Evolutionary conservation across 2,329 filamentous ascomycete genomes (phyloP).

Genomic region (Sporothrix mexicana): DNA sequence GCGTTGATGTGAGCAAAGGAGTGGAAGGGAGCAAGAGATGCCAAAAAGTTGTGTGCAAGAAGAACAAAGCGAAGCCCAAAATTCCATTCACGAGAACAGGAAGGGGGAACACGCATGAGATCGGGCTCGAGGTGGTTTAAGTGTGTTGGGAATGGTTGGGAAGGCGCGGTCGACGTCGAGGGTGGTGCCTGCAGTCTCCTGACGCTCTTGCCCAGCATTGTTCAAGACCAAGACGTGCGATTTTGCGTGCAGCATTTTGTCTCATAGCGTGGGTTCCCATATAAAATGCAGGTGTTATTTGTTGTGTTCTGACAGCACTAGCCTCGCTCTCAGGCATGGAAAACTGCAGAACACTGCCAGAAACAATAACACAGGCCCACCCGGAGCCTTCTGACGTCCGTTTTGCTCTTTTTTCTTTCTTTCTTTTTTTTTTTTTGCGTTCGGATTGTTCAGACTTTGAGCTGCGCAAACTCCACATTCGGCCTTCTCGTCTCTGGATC

Average conservation of each 20-base stretch:
- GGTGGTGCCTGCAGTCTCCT: constrained; percentile 27
- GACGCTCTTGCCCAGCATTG: not conserved
- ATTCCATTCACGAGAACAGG: not conserved
- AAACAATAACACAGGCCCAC: constrained; percentile 35
- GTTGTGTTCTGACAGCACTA: constrained; percentile 23
- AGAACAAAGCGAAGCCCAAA: constrained; percentile 24
- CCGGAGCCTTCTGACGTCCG: not conserved
- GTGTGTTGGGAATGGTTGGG: constrained; percentile 12
- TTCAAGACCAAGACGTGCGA: not conserved
- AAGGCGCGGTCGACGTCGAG: constrained; percentile 24
- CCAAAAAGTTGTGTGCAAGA: constrained; percentile 18
- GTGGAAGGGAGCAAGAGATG: not conserved
- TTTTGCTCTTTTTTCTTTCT: not conserved
- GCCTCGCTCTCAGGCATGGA: constrained; percentile 29
- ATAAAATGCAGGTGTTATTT: constrained; percentile 29
- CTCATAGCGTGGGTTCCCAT: not conserved
- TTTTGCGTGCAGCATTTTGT: constrained; percentile 8
- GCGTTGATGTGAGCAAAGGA: constrained; percentile 23
- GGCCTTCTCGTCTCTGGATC: not conserved
- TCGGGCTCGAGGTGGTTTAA: constrained; percentile 2
- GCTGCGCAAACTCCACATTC: constrained; percentile 24
- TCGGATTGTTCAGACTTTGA: not conserved
- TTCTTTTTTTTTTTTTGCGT: not conserved
- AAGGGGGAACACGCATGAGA: constrained; percentile 16
- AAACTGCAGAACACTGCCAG: too few species aligned